Percentiles rank a stretch among this genome's conserved stretches.
These are phyloP conservation scores for Fusarium compactum DNA, from an alignment of 2,329 filamentous ascomycete genomes.

Conservation along the genomic window DNA sequence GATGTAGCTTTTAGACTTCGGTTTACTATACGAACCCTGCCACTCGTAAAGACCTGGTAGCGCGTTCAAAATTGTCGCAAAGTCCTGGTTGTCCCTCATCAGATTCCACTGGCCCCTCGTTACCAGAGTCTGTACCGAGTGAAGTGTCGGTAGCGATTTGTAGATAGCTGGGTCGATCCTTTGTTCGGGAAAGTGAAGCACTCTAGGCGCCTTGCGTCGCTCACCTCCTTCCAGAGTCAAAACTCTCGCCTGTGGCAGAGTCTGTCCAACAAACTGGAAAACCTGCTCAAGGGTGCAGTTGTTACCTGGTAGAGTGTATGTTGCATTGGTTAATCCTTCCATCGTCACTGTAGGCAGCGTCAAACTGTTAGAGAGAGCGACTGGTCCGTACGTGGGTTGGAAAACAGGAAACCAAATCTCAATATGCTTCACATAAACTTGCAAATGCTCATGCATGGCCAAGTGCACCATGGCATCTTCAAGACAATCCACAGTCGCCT, in stretches of 20 bases:
- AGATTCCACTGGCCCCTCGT: slow-evolving; percentile 84
- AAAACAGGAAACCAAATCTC: slow-evolving; percentile 85
- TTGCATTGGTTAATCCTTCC: slow-evolving; percentile 67
- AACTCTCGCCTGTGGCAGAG: slow-evolving; percentile 71
- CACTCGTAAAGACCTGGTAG: slow-evolving; percentile 74
- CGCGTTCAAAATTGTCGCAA: slow-evolving; percentile 69
- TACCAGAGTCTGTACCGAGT: slow-evolving; percentile 73
- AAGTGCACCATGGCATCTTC: slow-evolving; percentile 73
- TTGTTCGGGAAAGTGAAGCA: slow-evolving; percentile 55
- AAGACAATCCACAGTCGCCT: slow-evolving; percentile 74
- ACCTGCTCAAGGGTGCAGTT: slow-evolving; percentile 79
- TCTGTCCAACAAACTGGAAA: slow-evolving; percentile 70
- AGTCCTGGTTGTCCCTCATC: slow-evolving; percentile 73
- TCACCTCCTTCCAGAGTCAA: slow-evolving; percentile 83
- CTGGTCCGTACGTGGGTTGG: slow-evolving; percentile 64
- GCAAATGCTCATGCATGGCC: slow-evolving; percentile 67
- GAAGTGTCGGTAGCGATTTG: slow-evolving; percentile 60
- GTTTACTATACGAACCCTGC: slow-evolving; percentile 76
- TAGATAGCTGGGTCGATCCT: slow-evolving; percentile 40
- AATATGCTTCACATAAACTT: slow-evolving; percentile 75
- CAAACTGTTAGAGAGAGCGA: slow-evolving; percentile 58
- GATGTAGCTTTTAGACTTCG: slow-evolving; percentile 79
- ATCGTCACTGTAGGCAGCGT: slow-evolving; percentile 65
- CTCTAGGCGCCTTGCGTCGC: slow-evolving; percentile 78
- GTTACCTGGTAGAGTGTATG: slow-evolving; percentile 70